Evolutionary conservation across 129 eudicot species (phyloP).

Genomic region (Saposhnikovia divaricata): DNA sequence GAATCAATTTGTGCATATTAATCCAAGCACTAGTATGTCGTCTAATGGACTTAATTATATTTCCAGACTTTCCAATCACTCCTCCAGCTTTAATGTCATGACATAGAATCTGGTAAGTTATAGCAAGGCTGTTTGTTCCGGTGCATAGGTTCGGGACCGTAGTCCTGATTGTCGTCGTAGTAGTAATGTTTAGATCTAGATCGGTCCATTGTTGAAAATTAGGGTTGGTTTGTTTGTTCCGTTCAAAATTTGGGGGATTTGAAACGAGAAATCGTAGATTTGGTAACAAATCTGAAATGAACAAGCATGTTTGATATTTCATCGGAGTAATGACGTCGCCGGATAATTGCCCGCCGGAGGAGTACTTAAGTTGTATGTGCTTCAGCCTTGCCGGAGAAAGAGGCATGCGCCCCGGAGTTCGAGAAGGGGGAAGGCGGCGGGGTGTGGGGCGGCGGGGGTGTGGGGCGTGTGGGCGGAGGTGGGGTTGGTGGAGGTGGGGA

Average conservation of each 20-base stretch:
- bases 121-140: slow-evolving; percentile 49
- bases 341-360: too few species aligned
- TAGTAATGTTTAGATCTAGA: slow-evolving; percentile 93
- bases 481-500: too few species aligned
- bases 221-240: slow-evolving; percentile 3
- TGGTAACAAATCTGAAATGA: too few species aligned
- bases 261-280: slow-evolving; percentile 1
- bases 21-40: slow-evolving; percentile 98
- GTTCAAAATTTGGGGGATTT: background rate
- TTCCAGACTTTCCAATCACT: slow-evolving; percentile 95
- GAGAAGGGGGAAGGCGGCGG: too few species aligned
- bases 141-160: slow-evolving; percentile 59
- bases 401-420: too few species aligned
- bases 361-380: too few species aligned
- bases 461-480: too few species aligned
- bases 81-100: slow-evolving; percentile 92
- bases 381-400: too few species aligned
- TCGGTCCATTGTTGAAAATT: slow-evolving; percentile 52
- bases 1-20: slow-evolving; percentile 71
- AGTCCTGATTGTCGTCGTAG: slow-evolving; percentile 77
- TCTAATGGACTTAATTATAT: slow-evolving; percentile 86
- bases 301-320: too few species aligned
- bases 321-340: too few species aligned
- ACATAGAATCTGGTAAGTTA: slow-evolving; percentile 66
- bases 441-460: too few species aligned